Percentiles rank a stretch among this genome's conserved stretches.
These are phyloP conservation scores for Hanseniaspora gamundiae DNA, from an alignment of 1,139 yeast genomes.

Conservation along the genomic window DNA sequence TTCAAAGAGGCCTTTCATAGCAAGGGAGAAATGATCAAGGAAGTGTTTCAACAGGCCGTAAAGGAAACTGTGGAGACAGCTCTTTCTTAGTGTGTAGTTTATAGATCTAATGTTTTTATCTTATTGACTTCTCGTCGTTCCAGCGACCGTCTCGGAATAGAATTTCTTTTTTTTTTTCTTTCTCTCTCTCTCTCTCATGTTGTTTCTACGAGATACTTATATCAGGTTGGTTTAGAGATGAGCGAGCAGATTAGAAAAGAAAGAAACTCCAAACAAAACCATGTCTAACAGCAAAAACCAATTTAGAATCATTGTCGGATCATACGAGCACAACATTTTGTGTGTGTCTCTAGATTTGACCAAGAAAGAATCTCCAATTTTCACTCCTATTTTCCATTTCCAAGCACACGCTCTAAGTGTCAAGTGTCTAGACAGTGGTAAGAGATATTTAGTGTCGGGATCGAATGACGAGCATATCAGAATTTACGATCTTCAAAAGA, in stretches of 20 bases:
- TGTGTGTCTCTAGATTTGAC: slow-evolving; percentile 63
- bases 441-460: slow-evolving; percentile 83
- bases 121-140: too few relatives aligned
- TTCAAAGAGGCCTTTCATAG: slow-evolving; percentile 11
- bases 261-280: background rate
- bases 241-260: too few relatives aligned
- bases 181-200: too few relatives aligned
- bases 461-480: slow-evolving; percentile 93
- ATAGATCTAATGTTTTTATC: too few relatives aligned
- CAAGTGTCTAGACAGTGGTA: slow-evolving; percentile 71
- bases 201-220: too few relatives aligned
- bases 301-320: slow-evolving; percentile 81
- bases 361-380: slow-evolving; percentile 38
- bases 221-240: too few relatives aligned
- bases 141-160: too few relatives aligned
- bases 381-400: slow-evolving; percentile 91
- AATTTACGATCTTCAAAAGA: slow-evolving; percentile 83
- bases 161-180: too few relatives aligned
- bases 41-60: slow-evolving; percentile 1
- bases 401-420: slow-evolving; percentile 88
- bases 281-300: slow-evolving; percentile 18
- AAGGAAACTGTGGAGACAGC: background rate
- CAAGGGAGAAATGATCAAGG: slow-evolving; percentile 1
- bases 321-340: slow-evolving; percentile 85
- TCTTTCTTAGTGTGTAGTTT: background rate